These are phyloP conservation scores for Sicyos baderoa DNA, from an alignment of 306 rosid genomes.

Conservation along the genomic window DNA sequence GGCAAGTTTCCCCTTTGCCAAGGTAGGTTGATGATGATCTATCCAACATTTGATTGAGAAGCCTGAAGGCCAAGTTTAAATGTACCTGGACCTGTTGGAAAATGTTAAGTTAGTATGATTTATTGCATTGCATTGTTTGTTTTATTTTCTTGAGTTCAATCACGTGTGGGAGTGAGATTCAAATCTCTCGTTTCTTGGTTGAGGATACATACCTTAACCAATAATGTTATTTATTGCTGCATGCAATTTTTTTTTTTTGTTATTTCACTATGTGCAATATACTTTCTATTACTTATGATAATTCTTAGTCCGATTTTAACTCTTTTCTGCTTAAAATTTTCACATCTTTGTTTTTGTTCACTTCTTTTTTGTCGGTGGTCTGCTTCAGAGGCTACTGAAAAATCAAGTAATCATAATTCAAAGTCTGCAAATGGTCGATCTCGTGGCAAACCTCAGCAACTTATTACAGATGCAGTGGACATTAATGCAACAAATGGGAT, in stretches of 20 bases:
- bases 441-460: constrained; percentile 1
- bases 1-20: constrained; percentile 55
- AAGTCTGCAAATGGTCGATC: neutral
- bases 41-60: neutral
- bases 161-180: too few species aligned
- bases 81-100: neutral
- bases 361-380: neutral
- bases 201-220: too few species aligned
- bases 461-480: neutral
- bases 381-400: constrained; percentile 7
- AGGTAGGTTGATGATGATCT: constrained; percentile 37
- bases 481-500: constrained; percentile 1
- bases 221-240: too few species aligned
- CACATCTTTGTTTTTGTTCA: neutral
- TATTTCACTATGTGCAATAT: neutral
- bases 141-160: too few species aligned
- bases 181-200: too few species aligned
- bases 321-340: neutral
- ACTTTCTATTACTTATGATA: neutral
- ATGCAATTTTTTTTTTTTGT: neutral
- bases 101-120: neutral
- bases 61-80: neutral
- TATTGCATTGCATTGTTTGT: too few species aligned
- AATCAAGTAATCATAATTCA: neutral
- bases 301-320: neutral